Evolutionary conservation across 192 early-diverging fungal species (phyloP).

Genomic region (Backusella mclennaniae): DNA sequence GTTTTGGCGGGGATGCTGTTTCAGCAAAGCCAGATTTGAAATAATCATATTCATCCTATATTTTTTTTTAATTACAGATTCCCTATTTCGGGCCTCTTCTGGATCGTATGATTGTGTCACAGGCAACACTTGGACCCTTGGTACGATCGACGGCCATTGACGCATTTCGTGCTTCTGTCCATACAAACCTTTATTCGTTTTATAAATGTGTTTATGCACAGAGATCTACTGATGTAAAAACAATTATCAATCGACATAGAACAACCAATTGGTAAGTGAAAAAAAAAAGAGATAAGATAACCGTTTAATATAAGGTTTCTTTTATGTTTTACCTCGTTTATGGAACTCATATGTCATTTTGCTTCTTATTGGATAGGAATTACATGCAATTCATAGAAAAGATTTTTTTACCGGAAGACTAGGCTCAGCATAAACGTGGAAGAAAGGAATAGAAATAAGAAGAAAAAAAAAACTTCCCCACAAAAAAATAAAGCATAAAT

Average conservation of each 20-base stretch:
- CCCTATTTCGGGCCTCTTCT: slow-evolving; percentile 86
- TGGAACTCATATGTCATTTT: not conserved
- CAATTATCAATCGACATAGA: slow-evolving; percentile 56
- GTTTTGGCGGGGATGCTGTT: not conserved
- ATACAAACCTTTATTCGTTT: slow-evolving; percentile 36
- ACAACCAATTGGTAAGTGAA: slow-evolving; percentile 45
- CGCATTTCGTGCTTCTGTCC: slow-evolving; percentile 53
- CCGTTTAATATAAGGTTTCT: not conserved
- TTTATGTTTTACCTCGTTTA: not conserved
- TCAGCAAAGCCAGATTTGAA: not conserved
- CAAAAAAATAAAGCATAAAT: not conserved
- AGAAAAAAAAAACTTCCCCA: not conserved
- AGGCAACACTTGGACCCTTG: slow-evolving; percentile 68
- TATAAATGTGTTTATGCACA: slow-evolving; percentile 60
- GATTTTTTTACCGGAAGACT: slow-evolving; percentile 34
- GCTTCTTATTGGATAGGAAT: slow-evolving; percentile 19
- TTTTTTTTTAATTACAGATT: slow-evolving; percentile 38
- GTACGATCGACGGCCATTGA: slow-evolving; percentile 83
- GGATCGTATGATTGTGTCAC: slow-evolving; percentile 75
- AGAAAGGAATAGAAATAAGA: not conserved
- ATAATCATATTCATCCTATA: too few species aligned
- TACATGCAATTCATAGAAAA: slow-evolving; percentile 36
- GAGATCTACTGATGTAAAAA: slow-evolving; percentile 54
- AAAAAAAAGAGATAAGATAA: not conserved
- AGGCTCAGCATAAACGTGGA: not conserved